A percentile compares a stretch with the other conserved stretches of the same genome.
These are phyloP conservation scores for Botryococcus braunii DNA, from an alignment of 163 green algal species.

Conservation along the genomic window DNA sequence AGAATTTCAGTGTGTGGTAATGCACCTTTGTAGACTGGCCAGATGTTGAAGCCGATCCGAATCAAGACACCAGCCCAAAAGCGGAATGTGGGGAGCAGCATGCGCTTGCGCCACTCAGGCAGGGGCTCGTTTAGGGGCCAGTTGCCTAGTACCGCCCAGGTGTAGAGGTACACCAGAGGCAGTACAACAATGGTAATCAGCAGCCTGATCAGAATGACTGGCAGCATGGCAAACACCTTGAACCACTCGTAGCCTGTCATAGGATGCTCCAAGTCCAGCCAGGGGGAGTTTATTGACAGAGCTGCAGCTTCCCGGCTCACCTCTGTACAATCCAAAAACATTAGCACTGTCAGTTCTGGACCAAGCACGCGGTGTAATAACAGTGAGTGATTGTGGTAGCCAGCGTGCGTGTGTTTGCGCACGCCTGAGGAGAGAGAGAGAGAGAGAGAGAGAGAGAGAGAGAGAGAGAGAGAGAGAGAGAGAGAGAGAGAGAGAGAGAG, in stretches of 20 bases:
- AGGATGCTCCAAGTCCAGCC: constrained; percentile 17
- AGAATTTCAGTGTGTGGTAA: background rate
- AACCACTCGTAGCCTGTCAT: constrained; percentile 32
- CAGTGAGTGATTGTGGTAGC: too few relatives aligned
- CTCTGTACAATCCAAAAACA: too few relatives aligned
- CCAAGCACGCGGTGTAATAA: too few relatives aligned
- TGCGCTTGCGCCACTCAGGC: background rate
- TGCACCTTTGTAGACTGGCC: background rate
- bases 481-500: too few relatives aligned
- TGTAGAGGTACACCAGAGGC: constrained; percentile 3
- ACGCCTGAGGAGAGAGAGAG: too few relatives aligned
- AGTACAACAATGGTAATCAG: constrained; percentile 8
- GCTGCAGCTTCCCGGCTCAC: too few relatives aligned
- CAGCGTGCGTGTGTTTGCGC: too few relatives aligned
- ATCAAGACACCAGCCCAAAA: constrained; percentile 3
- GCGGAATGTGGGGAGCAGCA: constrained; percentile 9
- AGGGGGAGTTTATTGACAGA: too few relatives aligned
- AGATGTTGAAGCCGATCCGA: constrained; percentile 10
- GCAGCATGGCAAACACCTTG: constrained; percentile 15
- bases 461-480: too few relatives aligned
- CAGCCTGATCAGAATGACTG: constrained; percentile 2
- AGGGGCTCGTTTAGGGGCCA: constrained; percentile 16
- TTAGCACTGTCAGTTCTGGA: too few relatives aligned
- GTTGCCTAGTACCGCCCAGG: constrained; percentile 4
- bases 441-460: too few relatives aligned